These are phyloP conservation scores for Kodamaea hsintzibuensis DNA, from an alignment of 805 yeast species.

Conservation along the genomic window DNA sequence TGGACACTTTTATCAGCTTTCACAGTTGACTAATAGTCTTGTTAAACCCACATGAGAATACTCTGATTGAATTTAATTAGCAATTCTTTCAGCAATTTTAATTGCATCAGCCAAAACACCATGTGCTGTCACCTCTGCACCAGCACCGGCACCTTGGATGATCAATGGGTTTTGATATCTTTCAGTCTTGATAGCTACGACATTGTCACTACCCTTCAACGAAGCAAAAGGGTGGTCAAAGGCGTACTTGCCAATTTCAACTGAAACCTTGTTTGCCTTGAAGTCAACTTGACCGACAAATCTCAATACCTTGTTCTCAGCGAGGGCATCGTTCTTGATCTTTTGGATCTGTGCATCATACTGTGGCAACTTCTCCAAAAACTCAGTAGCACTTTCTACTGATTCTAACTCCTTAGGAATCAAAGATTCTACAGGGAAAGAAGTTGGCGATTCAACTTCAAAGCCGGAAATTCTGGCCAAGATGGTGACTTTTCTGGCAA, in stretches of 20 bases:
- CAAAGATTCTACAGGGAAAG: conserved; percentile 92
- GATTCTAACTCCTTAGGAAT: conserved; percentile 85
- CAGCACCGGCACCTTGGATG: conserved; percentile 98
- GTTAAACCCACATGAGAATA: too few relatives aligned
- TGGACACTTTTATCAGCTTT: too few relatives aligned
- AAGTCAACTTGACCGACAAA: conserved; percentile 91
- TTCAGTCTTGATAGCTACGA: conserved; percentile 85
- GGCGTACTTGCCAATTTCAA: conserved; percentile 86
- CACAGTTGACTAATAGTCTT: too few relatives aligned
- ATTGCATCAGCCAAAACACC: conserved; percentile 95
- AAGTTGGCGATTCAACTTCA: conserved; percentile 78
- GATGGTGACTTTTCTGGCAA: conserved; percentile 97
- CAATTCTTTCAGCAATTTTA: conserved; percentile 86
- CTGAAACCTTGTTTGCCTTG: conserved; percentile 66
- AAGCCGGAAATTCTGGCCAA: conserved; percentile 91
- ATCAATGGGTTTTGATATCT: conserved; percentile 93
- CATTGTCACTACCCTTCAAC: conserved; percentile 94
- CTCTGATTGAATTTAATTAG: conserved; percentile 27
- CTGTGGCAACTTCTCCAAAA: conserved; percentile 74
- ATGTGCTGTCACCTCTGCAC: conserved; percentile 65
- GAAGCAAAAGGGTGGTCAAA: conserved; percentile 94
- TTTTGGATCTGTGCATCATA: conserved; percentile 79
- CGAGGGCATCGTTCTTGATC: conserved; percentile 77
- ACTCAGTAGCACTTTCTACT: conserved; percentile 72
- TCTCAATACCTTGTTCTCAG: conserved; percentile 84